Evolutionary conservation across 1,284 basidiomycete species (phyloP).

Genomic region (Tilletia walkeri): DNA sequence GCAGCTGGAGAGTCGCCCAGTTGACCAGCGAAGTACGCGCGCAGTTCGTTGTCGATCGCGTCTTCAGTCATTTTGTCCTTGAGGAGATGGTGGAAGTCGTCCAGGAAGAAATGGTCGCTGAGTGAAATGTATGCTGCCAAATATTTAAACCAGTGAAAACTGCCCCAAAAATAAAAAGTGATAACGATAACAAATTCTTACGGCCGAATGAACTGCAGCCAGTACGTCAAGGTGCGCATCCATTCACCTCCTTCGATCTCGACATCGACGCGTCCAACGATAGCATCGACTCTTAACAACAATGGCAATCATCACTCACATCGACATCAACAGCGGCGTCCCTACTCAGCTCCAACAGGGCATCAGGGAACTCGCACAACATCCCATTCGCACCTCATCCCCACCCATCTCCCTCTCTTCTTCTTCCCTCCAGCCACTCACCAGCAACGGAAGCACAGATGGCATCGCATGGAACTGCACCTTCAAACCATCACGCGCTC

Average conservation of each 20-base stretch:
- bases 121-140: too few relatives aligned
- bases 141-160: too few relatives aligned
- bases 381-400: neutral
- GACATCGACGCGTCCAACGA: neutral
- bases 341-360: neutral
- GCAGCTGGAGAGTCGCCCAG: neutral
- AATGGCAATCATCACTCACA: neutral
- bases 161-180: too few relatives aligned
- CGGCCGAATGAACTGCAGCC: too few relatives aligned
- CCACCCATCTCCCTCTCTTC: neutral
- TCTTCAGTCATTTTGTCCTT: neutral
- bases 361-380: neutral
- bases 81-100: too few relatives aligned
- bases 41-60: slow-evolving; percentile 1
- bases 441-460: neutral
- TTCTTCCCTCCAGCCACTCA: neutral
- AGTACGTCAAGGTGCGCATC: too few relatives aligned
- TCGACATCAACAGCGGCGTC: neutral
- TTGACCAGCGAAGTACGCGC: neutral
- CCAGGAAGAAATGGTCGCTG: too few relatives aligned
- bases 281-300: neutral
- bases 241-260: neutral
- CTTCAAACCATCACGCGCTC: neutral
- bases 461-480: slow-evolving; percentile 7
- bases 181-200: too few relatives aligned